Evolutionary conservation across 257 asterid genomes (phyloP), one percentile per base, ranked within the genome.

Genomic region (Scutellaria baicalensis): DNA sequence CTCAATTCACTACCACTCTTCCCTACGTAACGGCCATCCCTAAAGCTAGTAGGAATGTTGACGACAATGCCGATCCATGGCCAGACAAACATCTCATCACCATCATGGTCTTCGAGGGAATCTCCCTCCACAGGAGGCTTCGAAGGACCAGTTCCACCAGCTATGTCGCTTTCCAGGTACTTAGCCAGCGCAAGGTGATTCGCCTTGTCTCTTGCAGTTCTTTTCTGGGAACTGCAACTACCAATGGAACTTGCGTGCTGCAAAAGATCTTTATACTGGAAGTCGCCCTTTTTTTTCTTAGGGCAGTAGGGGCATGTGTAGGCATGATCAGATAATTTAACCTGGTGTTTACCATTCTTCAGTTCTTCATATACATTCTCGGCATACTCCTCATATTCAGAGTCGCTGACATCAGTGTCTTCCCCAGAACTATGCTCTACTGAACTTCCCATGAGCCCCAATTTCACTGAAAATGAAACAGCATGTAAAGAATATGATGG

Each of bases 11-110:
- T 80, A 50, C 91, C 96, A 70, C 95, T 88, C 72, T 70, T 79
- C 59, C 92, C 97, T 47, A 84, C 87, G 68, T 70, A 78, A 17
- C 80, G 89, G 3, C 91, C 95, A 35, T 89, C 91, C 81, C 80
- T 84, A 38, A 77, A 49, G 60, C 78, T 81, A 16, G 83, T 80
- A 8, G 85, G 86, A 49, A 87, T 79, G 68, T 91, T 87, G 45
- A 81, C 90, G 21, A 89, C 80, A 44, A 85, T 78, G 10, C 95
- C 96, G 74, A 81, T 78, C 95, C 97, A 91, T 1, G 97, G 97
- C 93, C 95, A 87, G n/a, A 89, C 95, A 67, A 89, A 85, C 89
- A 84, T 80, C 83, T 89, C 96, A 4, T 69, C 75, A 10, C 58
- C 67, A 6, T 75, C 75, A 14, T 75, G 78, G 56, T 73, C 55